Conservation (phyloP, 139 green algal species). For the Coelastrella sp. region DNA sequence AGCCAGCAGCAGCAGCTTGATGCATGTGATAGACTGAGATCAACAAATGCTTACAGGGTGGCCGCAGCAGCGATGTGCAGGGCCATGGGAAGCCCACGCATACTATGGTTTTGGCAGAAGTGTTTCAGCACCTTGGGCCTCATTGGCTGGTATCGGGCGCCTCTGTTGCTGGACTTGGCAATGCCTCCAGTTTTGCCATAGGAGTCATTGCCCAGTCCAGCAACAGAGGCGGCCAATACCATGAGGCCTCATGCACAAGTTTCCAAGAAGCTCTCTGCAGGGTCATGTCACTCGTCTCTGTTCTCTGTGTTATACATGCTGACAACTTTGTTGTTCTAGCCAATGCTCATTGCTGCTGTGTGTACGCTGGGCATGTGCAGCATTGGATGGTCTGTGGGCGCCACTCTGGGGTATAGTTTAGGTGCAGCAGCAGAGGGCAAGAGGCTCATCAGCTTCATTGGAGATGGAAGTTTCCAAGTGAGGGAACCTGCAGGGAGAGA, state of each 20-base stretch:
- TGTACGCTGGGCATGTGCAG: constrained; percentile 4
- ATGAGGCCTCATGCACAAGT: neutral
- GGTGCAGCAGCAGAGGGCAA: constrained; percentile 48
- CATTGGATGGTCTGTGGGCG: constrained; percentile 89
- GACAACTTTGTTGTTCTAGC: neutral
- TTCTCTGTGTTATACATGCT: neutral
- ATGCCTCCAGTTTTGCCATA: too few species aligned
- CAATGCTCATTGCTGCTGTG: neutral
- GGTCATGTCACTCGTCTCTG: neutral
- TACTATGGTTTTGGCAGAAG: too few species aligned
- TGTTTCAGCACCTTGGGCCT: too few species aligned
- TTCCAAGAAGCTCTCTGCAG: neutral
- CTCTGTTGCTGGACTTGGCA: too few species aligned
- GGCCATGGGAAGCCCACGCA: too few species aligned
- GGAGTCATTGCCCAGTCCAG: too few species aligned
- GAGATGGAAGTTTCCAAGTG: constrained; percentile 89
- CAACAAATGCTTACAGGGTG: too few species aligned
- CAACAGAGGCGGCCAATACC: neutral
- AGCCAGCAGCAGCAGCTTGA: too few species aligned
- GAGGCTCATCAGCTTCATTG: constrained; percentile 81
- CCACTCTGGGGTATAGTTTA: constrained; percentile 58
- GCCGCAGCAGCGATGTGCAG: too few species aligned
- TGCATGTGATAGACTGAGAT: too few species aligned
- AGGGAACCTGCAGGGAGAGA: constrained; percentile 50
- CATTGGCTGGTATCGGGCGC: too few species aligned